Conservation (phyloP, 2,329 filamentous ascomycete genomes). For the Teratosphaeria destructans region DNA sequence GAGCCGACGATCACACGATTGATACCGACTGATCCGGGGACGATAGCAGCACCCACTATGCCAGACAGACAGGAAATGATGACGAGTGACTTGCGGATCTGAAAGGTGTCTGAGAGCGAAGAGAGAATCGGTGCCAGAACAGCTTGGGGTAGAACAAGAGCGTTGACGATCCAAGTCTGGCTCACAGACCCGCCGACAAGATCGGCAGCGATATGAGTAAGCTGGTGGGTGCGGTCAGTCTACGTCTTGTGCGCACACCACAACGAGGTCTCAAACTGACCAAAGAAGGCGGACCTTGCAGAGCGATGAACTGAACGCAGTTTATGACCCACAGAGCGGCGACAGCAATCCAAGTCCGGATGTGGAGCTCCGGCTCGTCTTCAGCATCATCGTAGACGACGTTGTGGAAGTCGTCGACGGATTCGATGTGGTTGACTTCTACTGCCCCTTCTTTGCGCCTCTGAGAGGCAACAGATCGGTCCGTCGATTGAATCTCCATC, state of each 20-base stretch:
- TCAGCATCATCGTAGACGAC: constrained; percentile 2
- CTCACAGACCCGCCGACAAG: not conserved
- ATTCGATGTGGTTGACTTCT: not conserved
- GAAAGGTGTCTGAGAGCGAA: constrained; percentile 10
- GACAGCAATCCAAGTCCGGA: constrained; percentile 6
- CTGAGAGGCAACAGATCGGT: not conserved
- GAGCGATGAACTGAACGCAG: constrained; percentile 8
- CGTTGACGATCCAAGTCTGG: constrained; percentile 11
- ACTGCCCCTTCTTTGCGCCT: not conserved
- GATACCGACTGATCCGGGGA: constrained; percentile 7
- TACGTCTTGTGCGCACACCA: not conserved
- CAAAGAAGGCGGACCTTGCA: constrained; percentile 8
- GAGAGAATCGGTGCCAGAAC: constrained; percentile 8
- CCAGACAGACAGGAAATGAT: constrained; percentile 5
- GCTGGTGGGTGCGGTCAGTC: not conserved
- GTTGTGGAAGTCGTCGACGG: not conserved
- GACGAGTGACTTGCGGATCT: constrained; percentile 10
- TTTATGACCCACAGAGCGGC: constrained; percentile 8
- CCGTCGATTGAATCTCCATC: not conserved
- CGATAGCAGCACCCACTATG: constrained; percentile 10
- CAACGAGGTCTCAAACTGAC: not conserved
- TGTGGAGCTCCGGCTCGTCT: constrained; percentile 9
- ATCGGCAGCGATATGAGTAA: constrained; percentile 5
- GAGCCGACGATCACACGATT: constrained; percentile 7
- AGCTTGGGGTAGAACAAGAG: constrained; percentile 9